A percentile compares a stretch with the other conserved stretches of the same genome.
phyloP scores from a whole-genome alignment of 495 filamentous ascomycete species.

The Pyrenula massariospora region DNA sequence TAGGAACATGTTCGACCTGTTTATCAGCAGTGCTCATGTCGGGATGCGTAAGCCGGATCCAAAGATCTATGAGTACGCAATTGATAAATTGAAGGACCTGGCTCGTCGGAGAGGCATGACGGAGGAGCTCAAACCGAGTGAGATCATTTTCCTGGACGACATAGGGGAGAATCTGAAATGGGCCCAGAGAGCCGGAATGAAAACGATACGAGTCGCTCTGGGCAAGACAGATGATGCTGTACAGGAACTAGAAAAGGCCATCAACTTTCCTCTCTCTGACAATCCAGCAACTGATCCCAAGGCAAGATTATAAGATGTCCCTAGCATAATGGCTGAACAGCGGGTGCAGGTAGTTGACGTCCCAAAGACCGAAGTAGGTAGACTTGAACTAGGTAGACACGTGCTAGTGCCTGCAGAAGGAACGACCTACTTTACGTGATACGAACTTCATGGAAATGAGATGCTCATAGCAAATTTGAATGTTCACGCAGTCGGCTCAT shows the following conservation, averaged over 20 bases:
- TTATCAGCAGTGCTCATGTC: slow-evolving; percentile 72
- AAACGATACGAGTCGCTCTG: slow-evolving; percentile 72
- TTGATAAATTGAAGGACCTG: slow-evolving; percentile 49
- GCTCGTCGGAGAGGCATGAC: slow-evolving; percentile 40
- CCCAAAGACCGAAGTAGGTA: too few relatives aligned
- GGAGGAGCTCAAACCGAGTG: slow-evolving; percentile 43
- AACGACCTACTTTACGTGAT: too few relatives aligned
- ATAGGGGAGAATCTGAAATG: slow-evolving; percentile 88
- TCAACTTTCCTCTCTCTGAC: slow-evolving; percentile 43
- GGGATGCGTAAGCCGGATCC: slow-evolving; percentile 82
- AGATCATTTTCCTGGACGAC: slow-evolving; percentile 87
- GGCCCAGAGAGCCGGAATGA: slow-evolving; percentile 62
- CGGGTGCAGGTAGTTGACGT: too few relatives aligned
- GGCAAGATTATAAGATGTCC: slow-evolving; percentile 30
- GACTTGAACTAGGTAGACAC: too few relatives aligned
- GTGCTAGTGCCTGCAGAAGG: too few relatives aligned
- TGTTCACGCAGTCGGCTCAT: too few relatives aligned
- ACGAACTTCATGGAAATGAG: too few relatives aligned
- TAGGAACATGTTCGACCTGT: slow-evolving; percentile 62
- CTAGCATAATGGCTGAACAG: too few relatives aligned
- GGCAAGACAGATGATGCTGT: slow-evolving; percentile 71
- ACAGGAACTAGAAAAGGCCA: slow-evolving; percentile 49
- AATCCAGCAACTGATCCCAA: slow-evolving; percentile 17
- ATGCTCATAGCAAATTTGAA: too few relatives aligned
- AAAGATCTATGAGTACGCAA: slow-evolving; percentile 63